phyloP scores from a whole-genome alignment of 2,329 filamentous ascomycete species.

The Beauveria sp. region DNA sequence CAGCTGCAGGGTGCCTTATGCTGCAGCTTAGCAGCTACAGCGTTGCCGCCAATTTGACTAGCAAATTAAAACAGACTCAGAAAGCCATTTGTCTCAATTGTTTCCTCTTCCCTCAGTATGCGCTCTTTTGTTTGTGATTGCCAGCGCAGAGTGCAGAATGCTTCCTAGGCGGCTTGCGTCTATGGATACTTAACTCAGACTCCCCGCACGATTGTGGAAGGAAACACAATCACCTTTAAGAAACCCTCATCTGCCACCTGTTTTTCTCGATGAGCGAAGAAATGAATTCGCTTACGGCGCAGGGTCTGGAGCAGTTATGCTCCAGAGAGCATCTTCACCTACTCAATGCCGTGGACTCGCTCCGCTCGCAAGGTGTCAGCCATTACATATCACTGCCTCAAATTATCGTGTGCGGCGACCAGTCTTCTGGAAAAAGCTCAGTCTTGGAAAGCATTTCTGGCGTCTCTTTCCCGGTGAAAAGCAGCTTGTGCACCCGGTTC shows the following conservation, averaged over 20 bases:
- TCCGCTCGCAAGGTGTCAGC: constrained; percentile 27
- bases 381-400: constrained; percentile 33
- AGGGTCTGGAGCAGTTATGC: constrained; percentile 2
- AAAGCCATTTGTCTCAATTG: neutral
- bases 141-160: neutral
- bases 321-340: constrained; percentile 18
- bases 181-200: neutral
- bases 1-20: too few relatives aligned
- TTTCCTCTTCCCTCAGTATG: neutral
- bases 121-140: neutral
- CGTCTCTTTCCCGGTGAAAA: constrained; percentile 45
- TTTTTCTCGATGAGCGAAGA: neutral
- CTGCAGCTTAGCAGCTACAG: neutral
- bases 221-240: neutral
- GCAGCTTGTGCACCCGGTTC: constrained; percentile 46
- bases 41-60: neutral
- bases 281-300: neutral
- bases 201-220: neutral
- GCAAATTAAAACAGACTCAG: neutral
- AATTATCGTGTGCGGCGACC: constrained; percentile 48
- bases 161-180: neutral
- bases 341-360: constrained; percentile 28
- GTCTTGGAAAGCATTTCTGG: constrained; percentile 49
- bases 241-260: neutral
- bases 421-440: constrained; percentile 49